phyloP scores from a whole-genome alignment of 495 filamentous ascomycete species.

The Durotheca rogersii region DNA sequence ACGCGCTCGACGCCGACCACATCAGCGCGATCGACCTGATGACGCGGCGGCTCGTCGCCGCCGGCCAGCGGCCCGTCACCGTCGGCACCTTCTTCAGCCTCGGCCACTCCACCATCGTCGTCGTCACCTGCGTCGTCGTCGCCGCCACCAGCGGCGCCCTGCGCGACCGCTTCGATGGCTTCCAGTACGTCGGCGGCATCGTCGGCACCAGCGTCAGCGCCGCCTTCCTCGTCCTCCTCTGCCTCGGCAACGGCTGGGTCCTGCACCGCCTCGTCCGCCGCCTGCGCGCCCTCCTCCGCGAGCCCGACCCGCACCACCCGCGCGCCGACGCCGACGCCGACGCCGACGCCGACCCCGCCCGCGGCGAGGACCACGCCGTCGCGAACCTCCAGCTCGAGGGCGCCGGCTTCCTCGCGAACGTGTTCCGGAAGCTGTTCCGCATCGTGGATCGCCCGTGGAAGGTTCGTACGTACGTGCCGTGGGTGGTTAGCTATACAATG shows the following conservation, averaged over 20 bases:
- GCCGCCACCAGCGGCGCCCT: constrained; percentile 85
- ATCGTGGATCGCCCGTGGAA: constrained; percentile 94
- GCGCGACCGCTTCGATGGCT: constrained; percentile 72
- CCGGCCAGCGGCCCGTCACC: constrained; percentile 82
- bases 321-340: constrained; percentile 18
- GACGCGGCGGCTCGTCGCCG: constrained; percentile 86
- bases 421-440: constrained; percentile 77
- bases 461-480: too few relatives aligned
- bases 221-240: constrained; percentile 77
- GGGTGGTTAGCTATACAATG: too few relatives aligned
- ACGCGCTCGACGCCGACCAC: constrained; percentile 96
- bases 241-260: constrained; percentile 83
- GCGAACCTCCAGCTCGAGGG: constrained; percentile 71
- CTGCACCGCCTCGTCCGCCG: constrained; percentile 70
- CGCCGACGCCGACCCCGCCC: constrained; percentile 50
- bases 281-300: constrained; percentile 59
- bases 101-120: constrained; percentile 90
- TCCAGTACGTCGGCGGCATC: constrained; percentile 80
- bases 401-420: constrained; percentile 66
- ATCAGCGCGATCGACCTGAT: constrained; percentile 96
- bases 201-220: constrained; percentile 84
- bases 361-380: constrained; percentile 52
- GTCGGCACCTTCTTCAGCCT: constrained; percentile 96
- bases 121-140: constrained; percentile 87
- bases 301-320: constrained; percentile 14